Base-by-base conservation (phyloP, 2,329 filamentous ascomycete genomes). In the Sporothrix mexicana region DNA sequence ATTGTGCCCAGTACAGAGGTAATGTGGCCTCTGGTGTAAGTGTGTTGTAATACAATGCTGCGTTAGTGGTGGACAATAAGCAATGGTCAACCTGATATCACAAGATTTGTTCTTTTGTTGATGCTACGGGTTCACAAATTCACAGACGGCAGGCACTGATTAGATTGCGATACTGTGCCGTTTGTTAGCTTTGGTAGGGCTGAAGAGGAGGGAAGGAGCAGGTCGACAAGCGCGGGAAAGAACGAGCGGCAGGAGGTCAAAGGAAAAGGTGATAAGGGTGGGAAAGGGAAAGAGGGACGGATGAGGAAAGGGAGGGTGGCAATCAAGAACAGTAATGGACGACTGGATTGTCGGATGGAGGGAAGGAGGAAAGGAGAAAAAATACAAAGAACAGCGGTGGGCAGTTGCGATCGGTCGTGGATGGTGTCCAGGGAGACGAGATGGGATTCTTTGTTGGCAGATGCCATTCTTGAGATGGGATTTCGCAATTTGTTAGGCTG, bases 391-490 rank as follows among this genome's bases (percentile, higher is more conserved):
- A 25, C 1, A 25, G 8, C 17, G 51, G 23, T 30, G 20, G 13
- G 20, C 20, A 64, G 41, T 17, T 9, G 59, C 55, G 55, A 51
- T 15, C 47, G 13, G 43, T 62, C 36, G 30, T 62, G 36, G 36
- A 62, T 62, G 59, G 59, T 62, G 36, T 17, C 36, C 59, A 62
- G 59, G 59, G 36, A 43, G 59, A 62, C 59, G 17, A 45, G 36
- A 45, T 64, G 59, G 59, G 36, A 64, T 64, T 64, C 59, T 64
- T 64, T 17, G 8, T 45, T n/a, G 20, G 36, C 43, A 62, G 59
- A 64, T 64, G 59, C 59, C 36, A 64, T 64, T 45, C 57, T 43
- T 62, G 59, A 12, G 10, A 62, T 62, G 59, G 59, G 36, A 62
- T 62, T 43, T 62, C 30, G 30, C 30, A 36, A 36, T 36, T 36